phyloP scores from a whole-genome alignment of 495 filamentous ascomycete species.

The Thermothielavioides terrestris region DNA sequence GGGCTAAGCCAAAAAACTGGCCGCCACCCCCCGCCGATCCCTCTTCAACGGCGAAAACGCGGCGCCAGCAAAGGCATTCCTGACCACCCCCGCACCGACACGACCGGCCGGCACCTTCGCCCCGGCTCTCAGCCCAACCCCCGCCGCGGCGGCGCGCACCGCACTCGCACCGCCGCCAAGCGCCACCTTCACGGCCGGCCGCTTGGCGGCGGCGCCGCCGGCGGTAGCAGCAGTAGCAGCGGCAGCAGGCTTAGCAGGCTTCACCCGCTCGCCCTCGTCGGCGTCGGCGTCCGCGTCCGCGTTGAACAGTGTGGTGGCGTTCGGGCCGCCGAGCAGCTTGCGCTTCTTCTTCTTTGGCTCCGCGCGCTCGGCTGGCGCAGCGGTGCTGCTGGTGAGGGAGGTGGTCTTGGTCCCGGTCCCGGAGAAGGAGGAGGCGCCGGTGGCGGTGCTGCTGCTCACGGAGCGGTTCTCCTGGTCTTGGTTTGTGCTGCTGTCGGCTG shows the following conservation, averaged over 20 bases:
- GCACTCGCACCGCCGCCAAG: slow-evolving; percentile 21
- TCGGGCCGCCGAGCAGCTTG: slow-evolving; percentile 56
- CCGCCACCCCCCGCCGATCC: slow-evolving; percentile 53
- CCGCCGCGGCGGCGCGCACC: too few species aligned
- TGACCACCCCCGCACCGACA: slow-evolving; percentile 21
- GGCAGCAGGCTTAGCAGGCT: slow-evolving; percentile 1
- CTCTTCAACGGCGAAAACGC: slow-evolving; percentile 77
- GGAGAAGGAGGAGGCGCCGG: not conserved
- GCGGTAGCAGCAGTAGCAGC: slow-evolving; percentile 14
- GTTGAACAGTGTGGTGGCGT: slow-evolving; percentile 56
- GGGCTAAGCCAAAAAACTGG: slow-evolving; percentile 43
- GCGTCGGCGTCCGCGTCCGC: slow-evolving; percentile 78
- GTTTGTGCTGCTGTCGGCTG: slow-evolving; percentile 10
- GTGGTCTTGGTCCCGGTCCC: slow-evolving; percentile 12
- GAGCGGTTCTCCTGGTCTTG: slow-evolving; percentile 17
- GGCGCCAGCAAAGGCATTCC: slow-evolving; percentile 34
- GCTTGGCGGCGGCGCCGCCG: not conserved
- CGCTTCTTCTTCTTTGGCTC: slow-evolving; percentile 62
- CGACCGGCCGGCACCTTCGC: slow-evolving; percentile 6
- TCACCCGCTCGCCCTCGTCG: slow-evolving; percentile 45
- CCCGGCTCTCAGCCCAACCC: slow-evolving; percentile 14
- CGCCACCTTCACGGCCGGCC: slow-evolving; percentile 27
- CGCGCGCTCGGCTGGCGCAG: slow-evolving; percentile 16
- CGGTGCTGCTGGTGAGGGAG: not conserved
- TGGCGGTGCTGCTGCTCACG: not conserved